Conservation (phyloP, 192 early-diverging fungal species). For the Allomyces arbusculus region DNA sequence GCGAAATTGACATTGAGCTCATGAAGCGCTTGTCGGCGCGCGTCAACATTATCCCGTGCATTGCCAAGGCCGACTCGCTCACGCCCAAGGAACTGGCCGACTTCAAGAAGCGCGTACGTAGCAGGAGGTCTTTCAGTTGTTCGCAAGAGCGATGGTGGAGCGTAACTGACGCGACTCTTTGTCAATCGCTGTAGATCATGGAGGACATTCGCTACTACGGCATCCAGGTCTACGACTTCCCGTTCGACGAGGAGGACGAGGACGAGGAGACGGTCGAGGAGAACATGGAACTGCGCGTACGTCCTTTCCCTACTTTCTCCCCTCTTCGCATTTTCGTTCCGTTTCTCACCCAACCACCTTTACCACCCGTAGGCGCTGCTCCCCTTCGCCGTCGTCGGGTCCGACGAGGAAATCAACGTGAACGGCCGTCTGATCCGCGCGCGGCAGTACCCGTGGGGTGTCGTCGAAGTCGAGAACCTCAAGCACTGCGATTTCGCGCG, state of each 20-base stretch:
- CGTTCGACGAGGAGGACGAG: conserved; percentile 84
- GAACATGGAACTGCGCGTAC: conserved; percentile 75
- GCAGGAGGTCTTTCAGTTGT: conserved; percentile 20
- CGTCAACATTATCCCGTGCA: conserved; percentile 91
- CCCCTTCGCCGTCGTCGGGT: conserved; percentile 90
- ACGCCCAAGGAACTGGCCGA: conserved; percentile 60
- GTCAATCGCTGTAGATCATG: conserved; percentile 40
- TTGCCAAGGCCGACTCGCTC: conserved; percentile 82
- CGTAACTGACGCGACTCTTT: conserved; percentile 9
- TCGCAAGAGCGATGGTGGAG: conserved; percentile 19
- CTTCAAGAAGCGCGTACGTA: conserved; percentile 71
- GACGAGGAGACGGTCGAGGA: conserved; percentile 98
- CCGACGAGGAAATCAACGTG: conserved; percentile 69
- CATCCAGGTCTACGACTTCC: conserved; percentile 97
- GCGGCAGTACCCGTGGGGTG: conserved; percentile 87
- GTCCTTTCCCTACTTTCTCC: conserved; percentile 1
- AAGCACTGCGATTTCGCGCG: conserved; percentile 93
- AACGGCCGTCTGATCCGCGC: conserved; percentile 80
- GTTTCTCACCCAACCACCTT: too few species aligned
- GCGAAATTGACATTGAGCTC: conserved; percentile 88
- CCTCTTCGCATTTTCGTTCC: too few species aligned
- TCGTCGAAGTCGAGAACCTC: conserved; percentile 89
- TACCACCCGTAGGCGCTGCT: conserved; percentile 27
- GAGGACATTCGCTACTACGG: conserved; percentile 87
- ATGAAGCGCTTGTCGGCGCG: conserved; percentile 75